Evolutionary conservation across 106 monocot species (phyloP).

Genomic region (Allium sativum): DNA sequence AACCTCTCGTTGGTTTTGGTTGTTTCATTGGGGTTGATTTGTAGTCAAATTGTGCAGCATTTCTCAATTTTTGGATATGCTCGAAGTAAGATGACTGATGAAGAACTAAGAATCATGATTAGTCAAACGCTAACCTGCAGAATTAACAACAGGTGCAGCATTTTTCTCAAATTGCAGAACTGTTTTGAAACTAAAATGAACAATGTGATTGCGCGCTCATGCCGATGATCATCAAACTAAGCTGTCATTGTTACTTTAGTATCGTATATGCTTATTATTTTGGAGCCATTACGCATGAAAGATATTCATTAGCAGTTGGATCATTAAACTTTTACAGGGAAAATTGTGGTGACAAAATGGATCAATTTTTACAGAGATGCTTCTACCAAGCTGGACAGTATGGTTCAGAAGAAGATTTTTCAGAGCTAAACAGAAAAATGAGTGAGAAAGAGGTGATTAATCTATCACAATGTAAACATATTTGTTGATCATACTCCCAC

Average conservation of each 20-base stretch:
- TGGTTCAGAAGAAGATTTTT: conserved; percentile 48
- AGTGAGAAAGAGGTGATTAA: conserved; percentile 51
- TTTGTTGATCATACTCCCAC: not conserved
- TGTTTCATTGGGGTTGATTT: not conserved
- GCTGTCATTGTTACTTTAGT: no score
- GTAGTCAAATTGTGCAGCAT: conserved; percentile 38
- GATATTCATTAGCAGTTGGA: not conserved
- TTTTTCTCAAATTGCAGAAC: not conserved
- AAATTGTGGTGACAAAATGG: conserved; percentile 77
- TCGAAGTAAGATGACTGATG: conserved; percentile 67
- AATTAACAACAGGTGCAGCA: conserved; percentile 49
- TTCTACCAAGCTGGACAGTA: conserved; percentile 81
- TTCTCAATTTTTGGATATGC: conserved; percentile 89
- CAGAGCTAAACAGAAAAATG: conserved; percentile 53
- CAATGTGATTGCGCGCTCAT: not conserved
- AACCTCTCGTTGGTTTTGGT: not conserved
- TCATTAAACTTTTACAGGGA: conserved; percentile 27
- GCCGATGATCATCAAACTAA: no score
- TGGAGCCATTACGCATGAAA: no score
- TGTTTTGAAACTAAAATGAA: not conserved
- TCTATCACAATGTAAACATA: not conserved
- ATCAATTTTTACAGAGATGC: conserved; percentile 65
- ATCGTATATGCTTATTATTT: no score
- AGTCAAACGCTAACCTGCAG: conserved; percentile 72
- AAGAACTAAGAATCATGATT: conserved; percentile 62